phyloP scores from a whole-genome alignment of 1,284 basidiomycete genomes.

The Sutorius eximius region DNA sequence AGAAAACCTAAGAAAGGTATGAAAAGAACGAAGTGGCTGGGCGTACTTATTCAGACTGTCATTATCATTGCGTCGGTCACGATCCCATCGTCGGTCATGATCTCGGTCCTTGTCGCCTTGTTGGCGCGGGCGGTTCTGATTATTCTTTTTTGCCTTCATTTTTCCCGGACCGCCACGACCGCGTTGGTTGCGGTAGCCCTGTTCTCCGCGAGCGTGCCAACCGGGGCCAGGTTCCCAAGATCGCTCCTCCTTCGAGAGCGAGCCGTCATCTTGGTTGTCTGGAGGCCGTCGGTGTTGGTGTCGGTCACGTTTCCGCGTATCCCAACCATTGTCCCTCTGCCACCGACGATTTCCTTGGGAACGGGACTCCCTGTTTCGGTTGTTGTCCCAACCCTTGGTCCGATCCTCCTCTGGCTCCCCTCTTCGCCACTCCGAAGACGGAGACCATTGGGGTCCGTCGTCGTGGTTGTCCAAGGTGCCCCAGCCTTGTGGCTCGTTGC shows the following conservation, averaged over 20 bases:
- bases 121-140: slow-evolving; percentile 51
- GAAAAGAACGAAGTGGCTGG: slow-evolving; percentile 3
- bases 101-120: slow-evolving; percentile 46
- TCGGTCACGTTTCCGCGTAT: slow-evolving; percentile 36
- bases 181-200: slow-evolving; percentile 40
- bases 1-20: too few species aligned
- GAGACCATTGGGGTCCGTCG: slow-evolving; percentile 43
- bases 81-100: slow-evolving; percentile 44
- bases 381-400: slow-evolving; percentile 31
- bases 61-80: slow-evolving; percentile 66
- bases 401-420: slow-evolving; percentile 34
- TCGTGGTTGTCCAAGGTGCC: slow-evolving; percentile 39
- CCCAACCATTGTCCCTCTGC: slow-evolving; percentile 42
- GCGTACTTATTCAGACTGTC: slow-evolving; percentile 69
- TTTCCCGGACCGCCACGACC: slow-evolving; percentile 38
- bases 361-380: slow-evolving; percentile 26
- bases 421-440: slow-evolving; percentile 40
- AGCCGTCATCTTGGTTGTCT: slow-evolving; percentile 32
- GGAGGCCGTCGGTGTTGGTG: slow-evolving; percentile 33
- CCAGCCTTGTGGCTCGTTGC: slow-evolving; percentile 46
- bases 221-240: slow-evolving; percentile 65
- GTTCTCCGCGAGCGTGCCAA: slow-evolving; percentile 49
- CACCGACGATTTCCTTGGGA: slow-evolving; percentile 36
- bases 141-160: slow-evolving; percentile 39
- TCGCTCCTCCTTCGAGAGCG: slow-evolving; percentile 41